Evolutionary conservation across 2,329 filamentous ascomycete genomes (phyloP).

Genomic region (Aspergillus tamarii): DNA sequence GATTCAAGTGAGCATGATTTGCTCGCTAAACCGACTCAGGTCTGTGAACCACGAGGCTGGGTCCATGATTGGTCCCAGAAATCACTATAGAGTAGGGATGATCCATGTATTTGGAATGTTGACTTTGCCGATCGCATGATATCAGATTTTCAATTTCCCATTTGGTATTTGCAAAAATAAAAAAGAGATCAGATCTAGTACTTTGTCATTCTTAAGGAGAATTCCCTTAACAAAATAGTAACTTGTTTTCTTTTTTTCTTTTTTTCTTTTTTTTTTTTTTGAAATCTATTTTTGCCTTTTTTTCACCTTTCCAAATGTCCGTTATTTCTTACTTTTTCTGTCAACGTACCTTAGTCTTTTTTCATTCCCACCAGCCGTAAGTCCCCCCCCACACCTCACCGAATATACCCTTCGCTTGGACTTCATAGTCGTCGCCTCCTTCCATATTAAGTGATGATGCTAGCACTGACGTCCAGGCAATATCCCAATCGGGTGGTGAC

Average conservation of each 20-base stretch:
- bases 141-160: conserved; percentile 12
- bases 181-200: neutral
- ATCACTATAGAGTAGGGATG: conserved; percentile 19
- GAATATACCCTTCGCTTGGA: conserved; percentile 3
- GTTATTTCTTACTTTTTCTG: neutral
- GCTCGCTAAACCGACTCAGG: neutral
- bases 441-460: neutral
- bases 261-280: neutral
- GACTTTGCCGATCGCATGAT: conserved; percentile 20
- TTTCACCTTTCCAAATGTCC: neutral
- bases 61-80: conserved; percentile 1
- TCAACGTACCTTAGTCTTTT: neutral
- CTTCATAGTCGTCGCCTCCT: neutral
- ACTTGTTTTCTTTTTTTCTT: neutral
- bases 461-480: neutral
- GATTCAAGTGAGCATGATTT: conserved; percentile 3
- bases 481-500: neutral
- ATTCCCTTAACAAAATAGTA: too few relatives aligned
- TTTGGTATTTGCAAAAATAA: neutral
- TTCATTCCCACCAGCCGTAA: neutral
- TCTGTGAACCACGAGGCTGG: neutral
- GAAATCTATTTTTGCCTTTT: neutral
- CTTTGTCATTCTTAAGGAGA: too few relatives aligned
- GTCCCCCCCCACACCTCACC: conserved; percentile 6
- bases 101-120: conserved; percentile 17